These are phyloP conservation scores for Wickerhamomyces queroliae DNA, from an alignment of 805 yeast genomes.

Conservation along the genomic window DNA sequence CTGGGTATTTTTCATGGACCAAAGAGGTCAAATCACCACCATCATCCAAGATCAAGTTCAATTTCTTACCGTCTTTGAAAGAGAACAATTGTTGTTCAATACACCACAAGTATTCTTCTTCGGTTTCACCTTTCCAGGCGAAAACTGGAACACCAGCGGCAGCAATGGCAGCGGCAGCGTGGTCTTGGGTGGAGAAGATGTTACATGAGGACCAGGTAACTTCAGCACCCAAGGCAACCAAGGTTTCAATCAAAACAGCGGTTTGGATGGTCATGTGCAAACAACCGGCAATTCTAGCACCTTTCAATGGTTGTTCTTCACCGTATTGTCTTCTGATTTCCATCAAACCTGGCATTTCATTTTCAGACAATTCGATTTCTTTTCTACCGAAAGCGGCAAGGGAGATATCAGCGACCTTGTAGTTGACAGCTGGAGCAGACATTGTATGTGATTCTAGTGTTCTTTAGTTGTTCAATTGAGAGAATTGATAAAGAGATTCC, in stretches of 20 bases:
- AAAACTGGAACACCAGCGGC: slow-evolving; percentile 99
- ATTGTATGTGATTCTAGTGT: slow-evolving; percentile 22
- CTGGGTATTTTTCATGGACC: slow-evolving; percentile 97
- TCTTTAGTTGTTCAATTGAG: not conserved
- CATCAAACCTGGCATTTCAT: slow-evolving; percentile 99
- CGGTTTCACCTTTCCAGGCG: slow-evolving; percentile 99
- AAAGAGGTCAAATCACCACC: slow-evolving; percentile 98
- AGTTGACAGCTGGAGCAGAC: slow-evolving; percentile 65
- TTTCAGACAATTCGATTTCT: slow-evolving; percentile 97
- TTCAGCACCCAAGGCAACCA: slow-evolving; percentile 97
- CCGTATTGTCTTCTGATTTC: slow-evolving; percentile 94
- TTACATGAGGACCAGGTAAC: slow-evolving; percentile 99
- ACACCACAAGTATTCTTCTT: slow-evolving; percentile 99
- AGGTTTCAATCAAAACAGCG: slow-evolving; percentile 96
- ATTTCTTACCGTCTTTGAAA: slow-evolving; percentile 91
- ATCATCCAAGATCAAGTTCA: slow-evolving; percentile 96
- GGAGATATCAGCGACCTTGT: slow-evolving; percentile 96
- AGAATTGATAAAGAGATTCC: not conserved
- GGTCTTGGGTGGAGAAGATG: slow-evolving; percentile 99
- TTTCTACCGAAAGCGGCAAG: slow-evolving; percentile 99
- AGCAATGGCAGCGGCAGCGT: slow-evolving; percentile 99
- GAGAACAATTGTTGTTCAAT: slow-evolving; percentile 98
- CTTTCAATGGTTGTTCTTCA: slow-evolving; percentile 87
- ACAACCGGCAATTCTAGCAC: slow-evolving; percentile 99
- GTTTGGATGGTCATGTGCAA: slow-evolving; percentile 99